These are phyloP conservation scores for Geotrichum macrosporum DNA, from an alignment of 1,139 yeast genomes.

Conservation along the genomic window DNA sequence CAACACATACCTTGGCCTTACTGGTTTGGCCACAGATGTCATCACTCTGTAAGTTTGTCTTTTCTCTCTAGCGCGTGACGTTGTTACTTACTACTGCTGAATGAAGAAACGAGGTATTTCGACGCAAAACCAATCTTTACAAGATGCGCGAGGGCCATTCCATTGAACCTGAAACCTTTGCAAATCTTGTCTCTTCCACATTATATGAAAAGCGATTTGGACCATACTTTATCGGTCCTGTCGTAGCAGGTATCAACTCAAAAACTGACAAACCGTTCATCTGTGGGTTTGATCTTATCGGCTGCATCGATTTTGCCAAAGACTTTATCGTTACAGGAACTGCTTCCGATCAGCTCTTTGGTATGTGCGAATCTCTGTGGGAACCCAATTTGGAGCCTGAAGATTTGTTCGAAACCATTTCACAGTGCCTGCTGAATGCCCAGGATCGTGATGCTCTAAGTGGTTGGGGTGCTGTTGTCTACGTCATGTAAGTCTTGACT, in stretches of 20 bases:
- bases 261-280: constrained; percentile 80
- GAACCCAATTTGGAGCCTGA: constrained; percentile 94
- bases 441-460: constrained; percentile 96
- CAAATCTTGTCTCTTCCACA: constrained; percentile 85
- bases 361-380: constrained; percentile 97
- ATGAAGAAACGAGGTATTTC: constrained; percentile 58
- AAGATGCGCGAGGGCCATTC: constrained; percentile 86
- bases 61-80: not conserved
- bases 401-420: constrained; percentile 90
- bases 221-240: constrained; percentile 94
- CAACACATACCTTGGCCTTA: constrained; percentile 72
- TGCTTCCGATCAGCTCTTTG: constrained; percentile 90
- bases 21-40: constrained; percentile 95
- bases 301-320: constrained; percentile 91
- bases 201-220: constrained; percentile 88
- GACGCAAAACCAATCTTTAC: constrained; percentile 81
- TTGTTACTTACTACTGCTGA: not conserved
- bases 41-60: constrained; percentile 50
- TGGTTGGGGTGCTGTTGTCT: constrained; percentile 98
- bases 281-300: constrained; percentile 94
- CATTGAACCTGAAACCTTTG: constrained; percentile 90
- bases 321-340: constrained; percentile 98
- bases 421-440: constrained; percentile 90
- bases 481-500: constrained; percentile 49
- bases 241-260: constrained; percentile 89